Percentiles rank a stretch among this genome's conserved stretches.
Evolutionary conservation across 768 basidiomycete genomes (phyloP).

Genomic region (Glaciozyma martinii): DNA sequence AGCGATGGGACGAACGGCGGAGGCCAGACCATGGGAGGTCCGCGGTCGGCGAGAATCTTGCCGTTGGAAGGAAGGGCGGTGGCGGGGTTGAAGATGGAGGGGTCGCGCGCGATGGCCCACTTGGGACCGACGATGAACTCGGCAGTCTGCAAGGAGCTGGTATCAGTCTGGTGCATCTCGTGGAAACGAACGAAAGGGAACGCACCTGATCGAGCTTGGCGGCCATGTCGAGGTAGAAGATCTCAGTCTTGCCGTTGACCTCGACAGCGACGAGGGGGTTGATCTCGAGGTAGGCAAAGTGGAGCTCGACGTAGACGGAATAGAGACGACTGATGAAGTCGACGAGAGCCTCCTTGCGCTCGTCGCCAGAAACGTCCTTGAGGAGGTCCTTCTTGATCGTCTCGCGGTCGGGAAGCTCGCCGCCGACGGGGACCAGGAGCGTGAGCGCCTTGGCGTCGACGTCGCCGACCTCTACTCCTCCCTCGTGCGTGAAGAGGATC

Average conservation of each 20-base stretch:
- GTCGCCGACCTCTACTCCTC: slow-evolving; percentile 96
- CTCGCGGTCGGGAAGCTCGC: slow-evolving; percentile 73
- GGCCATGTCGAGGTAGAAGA: slow-evolving; percentile 98
- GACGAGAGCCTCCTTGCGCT: slow-evolving; percentile 80
- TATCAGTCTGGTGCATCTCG: neutral
- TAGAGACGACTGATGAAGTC: slow-evolving; percentile 94
- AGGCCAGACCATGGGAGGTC: slow-evolving; percentile 79
- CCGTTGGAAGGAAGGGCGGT: slow-evolving; percentile 42
- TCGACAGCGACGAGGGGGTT: slow-evolving; percentile 96
- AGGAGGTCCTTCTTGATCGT: slow-evolving; percentile 67
- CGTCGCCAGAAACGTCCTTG: slow-evolving; percentile 62
- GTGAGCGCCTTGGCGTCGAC: slow-evolving; percentile 94
- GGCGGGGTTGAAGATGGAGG: slow-evolving; percentile 58
- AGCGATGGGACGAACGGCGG: slow-evolving; percentile 11
- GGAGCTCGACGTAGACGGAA: slow-evolving; percentile 94
- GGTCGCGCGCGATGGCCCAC: slow-evolving; percentile 94
- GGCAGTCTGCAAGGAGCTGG: slow-evolving; percentile 51
- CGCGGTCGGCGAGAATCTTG: slow-evolving; percentile 72
- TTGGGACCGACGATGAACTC: slow-evolving; percentile 96
- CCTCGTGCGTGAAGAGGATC: slow-evolving; percentile 98
- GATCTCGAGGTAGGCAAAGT: slow-evolving; percentile 99
- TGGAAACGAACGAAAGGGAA: neutral
- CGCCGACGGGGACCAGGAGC: slow-evolving; percentile 65
- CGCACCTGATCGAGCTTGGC: slow-evolving; percentile 87
- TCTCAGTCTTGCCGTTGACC: slow-evolving; percentile 60